Evolutionary conservation across 257 asterid species (phyloP).

Genomic region (Coffea canephora): DNA sequence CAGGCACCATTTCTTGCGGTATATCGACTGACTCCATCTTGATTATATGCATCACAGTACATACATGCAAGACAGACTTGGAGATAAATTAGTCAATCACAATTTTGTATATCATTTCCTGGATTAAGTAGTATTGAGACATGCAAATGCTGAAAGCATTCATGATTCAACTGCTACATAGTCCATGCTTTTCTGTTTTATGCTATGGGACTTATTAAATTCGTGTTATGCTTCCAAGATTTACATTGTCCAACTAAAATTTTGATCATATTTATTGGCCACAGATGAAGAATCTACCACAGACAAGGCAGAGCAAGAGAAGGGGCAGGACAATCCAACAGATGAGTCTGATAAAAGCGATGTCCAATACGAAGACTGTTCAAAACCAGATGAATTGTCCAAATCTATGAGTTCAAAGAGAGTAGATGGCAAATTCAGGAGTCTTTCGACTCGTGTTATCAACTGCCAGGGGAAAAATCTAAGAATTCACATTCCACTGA

Average conservation of each 20-base stretch:
- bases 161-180: no score
- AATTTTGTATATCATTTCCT: neutral
- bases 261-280: neutral
- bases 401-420: slow-evolving; percentile 43
- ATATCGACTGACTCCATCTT: slow-evolving; percentile 19
- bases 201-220: neutral
- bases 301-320: slow-evolving; percentile 44
- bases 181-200: neutral
- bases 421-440: slow-evolving; percentile 41
- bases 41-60: neutral
- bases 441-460: slow-evolving; percentile 40
- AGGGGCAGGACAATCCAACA: slow-evolving; percentile 36
- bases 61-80: neutral
- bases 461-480: slow-evolving; percentile 60
- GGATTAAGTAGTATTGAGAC: neutral
- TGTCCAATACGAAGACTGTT: slow-evolving; percentile 28
- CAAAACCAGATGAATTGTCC: slow-evolving; percentile 40
- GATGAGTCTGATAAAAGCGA: slow-evolving; percentile 32
- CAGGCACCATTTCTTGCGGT: slow-evolving; percentile 87
- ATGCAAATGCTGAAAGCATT: neutral
- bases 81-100: neutral
- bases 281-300: slow-evolving; percentile 62
- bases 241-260: neutral
- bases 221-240: neutral
- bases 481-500: slow-evolving; percentile 70